Conservation (phyloP, 371 early-diverging fungal species). For the Blakeslea trispora region DNA sequence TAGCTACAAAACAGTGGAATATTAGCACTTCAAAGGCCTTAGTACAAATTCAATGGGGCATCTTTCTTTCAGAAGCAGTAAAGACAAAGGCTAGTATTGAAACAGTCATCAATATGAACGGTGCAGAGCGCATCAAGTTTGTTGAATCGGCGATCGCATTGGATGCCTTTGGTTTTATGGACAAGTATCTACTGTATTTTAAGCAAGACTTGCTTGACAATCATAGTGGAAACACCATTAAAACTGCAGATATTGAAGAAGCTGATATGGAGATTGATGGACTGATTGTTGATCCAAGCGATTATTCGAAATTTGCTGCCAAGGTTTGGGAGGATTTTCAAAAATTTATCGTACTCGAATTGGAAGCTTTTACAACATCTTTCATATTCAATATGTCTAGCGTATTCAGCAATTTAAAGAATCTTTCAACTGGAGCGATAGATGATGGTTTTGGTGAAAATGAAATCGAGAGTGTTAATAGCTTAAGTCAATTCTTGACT, state of each 20-base stretch:
- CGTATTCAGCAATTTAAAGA: conserved; percentile 10
- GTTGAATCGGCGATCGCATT: conserved; percentile 54
- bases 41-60: conserved; percentile 18
- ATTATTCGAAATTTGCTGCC: conserved; percentile 25
- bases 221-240: conserved; percentile 1
- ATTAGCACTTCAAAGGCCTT: conserved; percentile 13
- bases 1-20: conserved; percentile 17
- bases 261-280: conserved; percentile 29
- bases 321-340: conserved; percentile 32
- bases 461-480: conserved; percentile 24
- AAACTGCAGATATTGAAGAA: conserved; percentile 11
- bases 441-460: neutral
- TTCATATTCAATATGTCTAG: conserved; percentile 59
- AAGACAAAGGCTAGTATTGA: neutral
- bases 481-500: conserved; percentile 61
- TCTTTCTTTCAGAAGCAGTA: neutral
- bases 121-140: conserved; percentile 57
- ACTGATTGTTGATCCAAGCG: conserved; percentile 25
- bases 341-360: conserved; percentile 43
- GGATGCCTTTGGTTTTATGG: conserved; percentile 61
- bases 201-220: conserved; percentile 17
- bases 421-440: neutral
- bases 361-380: conserved; percentile 41
- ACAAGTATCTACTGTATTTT: conserved; percentile 29
- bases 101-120: conserved; percentile 46